These are phyloP conservation scores for Colletotrichum lentis DNA, from an alignment of 2,329 filamentous ascomycete genomes.

Conservation along the genomic window DNA sequence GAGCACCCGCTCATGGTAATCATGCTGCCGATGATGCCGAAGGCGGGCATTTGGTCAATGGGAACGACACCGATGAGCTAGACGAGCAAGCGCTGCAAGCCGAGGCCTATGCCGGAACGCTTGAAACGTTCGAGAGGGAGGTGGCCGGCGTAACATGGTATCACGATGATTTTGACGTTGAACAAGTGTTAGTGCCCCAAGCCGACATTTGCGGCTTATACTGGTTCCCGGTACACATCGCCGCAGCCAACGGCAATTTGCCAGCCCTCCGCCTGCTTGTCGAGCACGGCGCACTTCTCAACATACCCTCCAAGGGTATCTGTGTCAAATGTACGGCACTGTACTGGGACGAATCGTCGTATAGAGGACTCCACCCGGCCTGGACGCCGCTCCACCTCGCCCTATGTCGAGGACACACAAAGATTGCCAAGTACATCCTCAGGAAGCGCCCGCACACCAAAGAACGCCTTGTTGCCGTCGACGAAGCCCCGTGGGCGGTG, in stretches of 20 bases:
- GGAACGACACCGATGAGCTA: neutral
- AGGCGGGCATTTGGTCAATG: neutral
- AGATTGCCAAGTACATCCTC: neutral
- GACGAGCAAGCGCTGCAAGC: neutral
- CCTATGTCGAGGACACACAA: neutral
- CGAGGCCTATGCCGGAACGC: neutral
- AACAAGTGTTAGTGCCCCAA: neutral
- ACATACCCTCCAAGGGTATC: neutral
- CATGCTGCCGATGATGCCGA: neutral
- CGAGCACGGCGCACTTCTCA: neutral
- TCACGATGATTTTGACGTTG: neutral
- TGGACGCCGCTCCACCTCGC: conserved; percentile 12
- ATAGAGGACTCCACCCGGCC: neutral
- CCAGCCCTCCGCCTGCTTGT: neutral
- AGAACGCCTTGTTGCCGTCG: neutral
- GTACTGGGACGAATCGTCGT: neutral
- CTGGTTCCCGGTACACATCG: conserved; percentile 10
- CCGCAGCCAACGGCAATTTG: neutral
- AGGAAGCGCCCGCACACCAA: neutral
- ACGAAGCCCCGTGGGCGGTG: neutral
- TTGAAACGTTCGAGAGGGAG: neutral
- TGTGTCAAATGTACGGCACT: neutral
- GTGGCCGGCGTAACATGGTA: neutral
- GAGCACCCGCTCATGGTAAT: neutral
- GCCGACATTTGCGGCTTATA: neutral